These are phyloP conservation scores for Ganoderma boninense DNA, from an alignment of 1,284 basidiomycete species.

Conservation along the genomic window DNA sequence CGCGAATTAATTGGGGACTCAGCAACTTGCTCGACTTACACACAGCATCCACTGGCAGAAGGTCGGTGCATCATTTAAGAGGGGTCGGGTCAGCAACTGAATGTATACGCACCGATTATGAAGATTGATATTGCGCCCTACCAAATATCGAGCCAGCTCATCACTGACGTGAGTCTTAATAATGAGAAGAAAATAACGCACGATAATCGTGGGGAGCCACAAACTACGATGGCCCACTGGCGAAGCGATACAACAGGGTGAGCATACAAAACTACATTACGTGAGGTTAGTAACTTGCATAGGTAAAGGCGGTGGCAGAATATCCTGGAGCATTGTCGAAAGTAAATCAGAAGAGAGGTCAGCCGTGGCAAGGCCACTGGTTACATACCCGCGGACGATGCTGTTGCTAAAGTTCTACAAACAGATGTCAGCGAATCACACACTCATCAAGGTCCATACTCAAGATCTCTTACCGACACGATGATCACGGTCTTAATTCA, in stretches of 20 bases:
- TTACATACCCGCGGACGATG: conserved; percentile 34
- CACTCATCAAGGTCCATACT: neutral
- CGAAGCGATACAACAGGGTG: neutral
- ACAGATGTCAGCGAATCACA: neutral
- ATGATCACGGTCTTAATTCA: conserved; percentile 34
- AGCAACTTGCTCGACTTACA: conserved; percentile 22
- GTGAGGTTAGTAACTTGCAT: conserved; percentile 17
- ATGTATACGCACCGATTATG: conserved; percentile 19
- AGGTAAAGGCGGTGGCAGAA: conserved; percentile 34
- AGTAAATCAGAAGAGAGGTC: neutral
- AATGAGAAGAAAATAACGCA: conserved; percentile 5
- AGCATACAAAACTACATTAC: neutral
- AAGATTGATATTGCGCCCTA: conserved; percentile 23
- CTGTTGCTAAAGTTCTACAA: conserved; percentile 34
- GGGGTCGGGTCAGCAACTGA: neutral
- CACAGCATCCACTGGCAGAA: conserved; percentile 27
- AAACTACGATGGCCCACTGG: conserved; percentile 26
- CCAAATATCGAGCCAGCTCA: neutral
- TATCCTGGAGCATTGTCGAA: conserved; percentile 17
- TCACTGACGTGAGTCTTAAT: neutral
- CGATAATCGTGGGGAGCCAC: conserved; percentile 30
- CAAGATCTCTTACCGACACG: conserved; percentile 25
- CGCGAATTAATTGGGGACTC: no score
- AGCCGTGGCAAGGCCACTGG: neutral
- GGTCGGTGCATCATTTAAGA: neutral